Percentiles rank a stretch among this genome's conserved stretches.
Evolutionary conservation across 2,329 filamentous ascomycete genomes (phyloP).

Genomic region (Exophiala lecanii-corni): DNA sequence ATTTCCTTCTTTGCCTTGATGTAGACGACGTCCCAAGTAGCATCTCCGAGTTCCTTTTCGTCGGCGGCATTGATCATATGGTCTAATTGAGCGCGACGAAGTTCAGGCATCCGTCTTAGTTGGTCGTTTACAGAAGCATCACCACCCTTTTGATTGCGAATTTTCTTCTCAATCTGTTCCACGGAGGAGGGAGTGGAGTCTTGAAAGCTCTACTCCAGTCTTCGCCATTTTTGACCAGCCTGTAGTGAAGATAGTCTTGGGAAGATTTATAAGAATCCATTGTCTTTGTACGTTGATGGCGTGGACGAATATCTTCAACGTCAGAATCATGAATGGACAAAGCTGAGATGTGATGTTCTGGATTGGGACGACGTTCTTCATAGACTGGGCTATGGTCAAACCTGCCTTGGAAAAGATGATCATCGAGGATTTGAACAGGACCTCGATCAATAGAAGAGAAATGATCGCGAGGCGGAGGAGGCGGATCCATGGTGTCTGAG

Average conservation of each 20-base stretch:
- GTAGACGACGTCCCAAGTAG: conserved; percentile 18
- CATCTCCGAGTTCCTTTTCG: conserved; percentile 13
- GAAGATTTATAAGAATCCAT: conserved; percentile 5
- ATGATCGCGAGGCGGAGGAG: conserved; percentile 16
- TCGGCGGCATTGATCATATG: conserved; percentile 13
- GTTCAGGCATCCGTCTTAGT: conserved; percentile 13
- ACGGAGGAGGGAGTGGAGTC: conserved; percentile 12
- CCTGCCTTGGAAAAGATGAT: conserved; percentile 5
- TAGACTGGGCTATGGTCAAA: conserved; percentile 7
- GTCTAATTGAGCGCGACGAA: conserved; percentile 17
- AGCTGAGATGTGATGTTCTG: conserved; percentile 17
- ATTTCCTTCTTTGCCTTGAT: conserved; percentile 16
- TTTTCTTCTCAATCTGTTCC: conserved; percentile 19
- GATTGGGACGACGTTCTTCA: conserved; percentile 17
- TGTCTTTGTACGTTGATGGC: conserved; percentile 6
- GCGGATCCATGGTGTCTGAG: conserved; percentile 15
- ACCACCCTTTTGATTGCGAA: conserved; percentile 12
- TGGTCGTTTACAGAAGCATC: conserved; percentile 16
- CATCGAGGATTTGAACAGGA: conserved; percentile 2
- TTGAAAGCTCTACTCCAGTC: conserved; percentile 16
- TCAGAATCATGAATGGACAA: conserved; percentile 12
- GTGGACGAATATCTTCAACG: conserved; percentile 9
- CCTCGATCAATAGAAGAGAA: conserved; percentile 13
- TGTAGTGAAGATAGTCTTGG: conserved; percentile 19
- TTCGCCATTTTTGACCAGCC: conserved; percentile 16